phyloP scores from a whole-genome alignment of 2,329 filamentous ascomycete genomes.

The Penicillium sclerotigenum region DNA sequence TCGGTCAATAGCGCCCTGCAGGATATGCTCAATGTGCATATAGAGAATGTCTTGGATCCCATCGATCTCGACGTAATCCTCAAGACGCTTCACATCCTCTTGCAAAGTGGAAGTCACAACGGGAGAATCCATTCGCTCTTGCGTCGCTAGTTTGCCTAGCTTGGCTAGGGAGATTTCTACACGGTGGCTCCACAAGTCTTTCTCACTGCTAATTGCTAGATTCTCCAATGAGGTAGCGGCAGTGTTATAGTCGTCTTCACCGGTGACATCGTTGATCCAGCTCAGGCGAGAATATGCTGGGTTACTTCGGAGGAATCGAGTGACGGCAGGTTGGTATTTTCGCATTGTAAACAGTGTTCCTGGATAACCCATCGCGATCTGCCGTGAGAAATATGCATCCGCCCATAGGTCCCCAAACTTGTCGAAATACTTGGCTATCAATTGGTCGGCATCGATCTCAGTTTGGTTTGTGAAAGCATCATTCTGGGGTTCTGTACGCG shows the following conservation, averaged over 20 bases:
- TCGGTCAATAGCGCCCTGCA: conserved; percentile 72
- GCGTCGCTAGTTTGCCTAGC: conserved; percentile 68
- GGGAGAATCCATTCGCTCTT: conserved; percentile 30
- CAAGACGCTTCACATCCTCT: conserved; percentile 51
- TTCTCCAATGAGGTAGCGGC: conserved; percentile 69
- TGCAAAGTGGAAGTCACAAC: conserved; percentile 39
- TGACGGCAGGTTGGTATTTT: conserved; percentile 70
- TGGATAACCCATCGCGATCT: conserved; percentile 66
- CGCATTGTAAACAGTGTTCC: conserved; percentile 65
- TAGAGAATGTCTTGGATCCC: conserved; percentile 78
- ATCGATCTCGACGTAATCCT: conserved; percentile 65
- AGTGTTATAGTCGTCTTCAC: conserved; percentile 69
- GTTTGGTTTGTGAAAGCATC: conserved; percentile 18
- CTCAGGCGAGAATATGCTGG: conserved; percentile 72
- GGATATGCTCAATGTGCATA: conserved; percentile 64
- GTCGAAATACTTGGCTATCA: conserved; percentile 48
- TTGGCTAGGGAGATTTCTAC: conserved; percentile 89
- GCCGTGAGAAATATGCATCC: conserved; percentile 72
- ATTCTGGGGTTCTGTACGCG: conserved; percentile 13
- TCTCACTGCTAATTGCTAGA: conserved; percentile 68
- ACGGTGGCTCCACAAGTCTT: conserved; percentile 87
- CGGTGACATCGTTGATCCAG: conserved; percentile 91
- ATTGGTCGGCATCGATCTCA: conserved; percentile 35
- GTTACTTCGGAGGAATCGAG: conserved; percentile 71
- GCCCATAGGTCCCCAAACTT: conserved; percentile 53